These are phyloP conservation scores for Boletus rubroflammeus DNA, from an alignment of 768 basidiomycete genomes.

Conservation along the genomic window DNA sequence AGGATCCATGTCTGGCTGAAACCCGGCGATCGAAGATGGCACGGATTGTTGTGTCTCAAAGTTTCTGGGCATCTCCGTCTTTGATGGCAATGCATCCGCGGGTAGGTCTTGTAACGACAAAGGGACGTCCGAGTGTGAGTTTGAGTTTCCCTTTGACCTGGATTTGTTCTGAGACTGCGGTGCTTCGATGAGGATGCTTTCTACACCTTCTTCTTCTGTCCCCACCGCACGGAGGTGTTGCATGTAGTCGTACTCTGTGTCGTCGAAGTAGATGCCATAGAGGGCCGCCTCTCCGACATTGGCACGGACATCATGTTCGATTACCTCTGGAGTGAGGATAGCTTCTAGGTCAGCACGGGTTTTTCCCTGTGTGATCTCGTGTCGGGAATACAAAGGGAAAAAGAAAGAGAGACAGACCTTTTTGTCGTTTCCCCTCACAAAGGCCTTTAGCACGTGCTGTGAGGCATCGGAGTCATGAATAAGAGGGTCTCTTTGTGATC, in stretches of 20 bases:
- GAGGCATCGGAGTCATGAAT: slow-evolving; percentile 91
- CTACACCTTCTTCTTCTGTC: slow-evolving; percentile 72
- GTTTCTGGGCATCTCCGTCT: slow-evolving; percentile 66
- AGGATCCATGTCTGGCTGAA: slow-evolving; percentile 96
- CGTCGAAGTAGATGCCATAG: slow-evolving; percentile 93
- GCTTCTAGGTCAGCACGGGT: slow-evolving; percentile 77
- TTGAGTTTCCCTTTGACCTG: slow-evolving; percentile 32
- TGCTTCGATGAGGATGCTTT: slow-evolving; percentile 80
- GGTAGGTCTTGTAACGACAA: slow-evolving; percentile 60
- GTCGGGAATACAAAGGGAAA: background rate
- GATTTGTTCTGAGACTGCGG: slow-evolving; percentile 41
- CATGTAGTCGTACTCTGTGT: slow-evolving; percentile 98
- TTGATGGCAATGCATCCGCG: slow-evolving; percentile 67
- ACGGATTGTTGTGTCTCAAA: slow-evolving; percentile 76
- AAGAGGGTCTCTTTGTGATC: slow-evolving; percentile 93
- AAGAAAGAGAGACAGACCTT: slow-evolving; percentile 43
- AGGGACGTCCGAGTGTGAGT: slow-evolving; percentile 34
- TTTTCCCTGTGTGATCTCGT: slow-evolving; percentile 56
- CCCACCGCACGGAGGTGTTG: slow-evolving; percentile 86
- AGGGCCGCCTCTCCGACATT: slow-evolving; percentile 83
- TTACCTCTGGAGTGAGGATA: slow-evolving; percentile 44
- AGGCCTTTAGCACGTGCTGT: slow-evolving; percentile 82
- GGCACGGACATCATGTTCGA: slow-evolving; percentile 42
- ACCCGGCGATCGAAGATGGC: slow-evolving; percentile 79
- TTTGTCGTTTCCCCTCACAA: slow-evolving; percentile 68